Percentiles rank a stretch among this genome's conserved stretches.
These are phyloP conservation scores for Basidiobolus meristosporus DNA, from an alignment of 371 early-diverging fungal genomes.

Conservation along the genomic window DNA sequence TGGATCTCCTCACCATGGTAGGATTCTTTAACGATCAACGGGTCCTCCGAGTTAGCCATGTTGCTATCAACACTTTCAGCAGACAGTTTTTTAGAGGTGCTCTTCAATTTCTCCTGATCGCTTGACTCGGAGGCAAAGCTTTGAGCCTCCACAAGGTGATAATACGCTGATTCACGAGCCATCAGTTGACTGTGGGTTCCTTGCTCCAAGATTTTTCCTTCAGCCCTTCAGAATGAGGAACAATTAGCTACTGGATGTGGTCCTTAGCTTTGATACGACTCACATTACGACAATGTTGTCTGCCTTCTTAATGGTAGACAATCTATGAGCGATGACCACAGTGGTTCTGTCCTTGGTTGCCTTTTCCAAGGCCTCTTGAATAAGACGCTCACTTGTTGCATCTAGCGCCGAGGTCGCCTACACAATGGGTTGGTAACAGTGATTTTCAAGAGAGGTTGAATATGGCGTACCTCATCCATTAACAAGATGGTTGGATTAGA, in stretches of 20 bases:
- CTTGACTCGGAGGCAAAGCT: too few relatives aligned
- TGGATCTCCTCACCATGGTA: too few relatives aligned
- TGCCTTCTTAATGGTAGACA: constrained; percentile 65
- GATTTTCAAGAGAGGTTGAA: constrained; percentile 39
- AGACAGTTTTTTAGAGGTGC: too few relatives aligned
- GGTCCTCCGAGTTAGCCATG: too few relatives aligned
- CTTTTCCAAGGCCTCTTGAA: constrained; percentile 39
- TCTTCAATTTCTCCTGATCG: constrained; percentile 33
- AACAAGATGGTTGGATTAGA: constrained; percentile 42
- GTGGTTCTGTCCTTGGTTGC: constrained; percentile 75
- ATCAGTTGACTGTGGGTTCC: neutral
- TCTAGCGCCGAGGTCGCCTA: constrained; percentile 32
- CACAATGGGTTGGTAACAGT: constrained; percentile 60
- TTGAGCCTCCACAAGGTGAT: neutral
- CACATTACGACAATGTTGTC: constrained; percentile 58
- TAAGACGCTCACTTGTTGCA: constrained; percentile 53
- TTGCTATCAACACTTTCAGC: too few relatives aligned
- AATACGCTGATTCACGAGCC: neutral
- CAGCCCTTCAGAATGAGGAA: neutral
- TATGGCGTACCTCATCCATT: constrained; percentile 21
- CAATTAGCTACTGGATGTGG: too few relatives aligned
- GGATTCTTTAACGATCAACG: too few relatives aligned
- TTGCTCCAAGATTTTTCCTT: neutral
- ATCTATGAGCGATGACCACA: constrained; percentile 84
- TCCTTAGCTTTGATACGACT: too few relatives aligned